These are phyloP conservation scores for Blastocystis hominis DNA, from an alignment of 352 stramenopile genomes.

Conservation along the genomic window DNA sequence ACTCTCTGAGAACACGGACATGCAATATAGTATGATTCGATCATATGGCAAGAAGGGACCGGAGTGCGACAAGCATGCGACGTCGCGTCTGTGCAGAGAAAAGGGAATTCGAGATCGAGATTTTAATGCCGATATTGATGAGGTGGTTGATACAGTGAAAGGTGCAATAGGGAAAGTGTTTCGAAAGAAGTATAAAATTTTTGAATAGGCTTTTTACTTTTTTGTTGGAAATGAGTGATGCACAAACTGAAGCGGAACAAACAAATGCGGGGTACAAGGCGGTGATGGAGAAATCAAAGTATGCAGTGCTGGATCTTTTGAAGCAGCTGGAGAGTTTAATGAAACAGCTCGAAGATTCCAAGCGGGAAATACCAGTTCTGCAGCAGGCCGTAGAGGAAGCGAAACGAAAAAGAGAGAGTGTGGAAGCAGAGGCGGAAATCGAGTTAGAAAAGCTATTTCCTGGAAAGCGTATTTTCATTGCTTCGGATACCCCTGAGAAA, in stretches of 20 bases:
- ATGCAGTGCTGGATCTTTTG: not conserved
- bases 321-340: not conserved
- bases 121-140: constrained; percentile 22
- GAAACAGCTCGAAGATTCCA: not conserved
- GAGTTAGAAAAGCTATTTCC: constrained; percentile 3
- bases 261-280: not conserved
- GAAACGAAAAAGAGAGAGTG: not conserved
- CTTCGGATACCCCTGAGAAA: not conserved
- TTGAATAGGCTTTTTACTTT: not conserved
- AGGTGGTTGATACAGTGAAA: not conserved
- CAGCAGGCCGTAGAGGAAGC: not conserved
- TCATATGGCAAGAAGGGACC: constrained; percentile 39
- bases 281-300: not conserved
- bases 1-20: not conserved
- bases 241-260: not conserved
- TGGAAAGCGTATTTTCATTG: not conserved
- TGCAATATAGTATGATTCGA: constrained; percentile 35
- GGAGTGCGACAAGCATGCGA: constrained; percentile 7
- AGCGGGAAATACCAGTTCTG: not conserved
- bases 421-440: not conserved
- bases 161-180: not conserved
- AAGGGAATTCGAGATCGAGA: constrained; percentile 30
- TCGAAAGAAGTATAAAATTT: constrained; percentile 17
- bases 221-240: constrained; percentile 38
- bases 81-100: not conserved